Percentiles rank a stretch among this genome's conserved stretches.
Evolutionary conservation across 352 stramenopile genomes (phyloP).

Genomic region (Pythium apleroticum): DNA sequence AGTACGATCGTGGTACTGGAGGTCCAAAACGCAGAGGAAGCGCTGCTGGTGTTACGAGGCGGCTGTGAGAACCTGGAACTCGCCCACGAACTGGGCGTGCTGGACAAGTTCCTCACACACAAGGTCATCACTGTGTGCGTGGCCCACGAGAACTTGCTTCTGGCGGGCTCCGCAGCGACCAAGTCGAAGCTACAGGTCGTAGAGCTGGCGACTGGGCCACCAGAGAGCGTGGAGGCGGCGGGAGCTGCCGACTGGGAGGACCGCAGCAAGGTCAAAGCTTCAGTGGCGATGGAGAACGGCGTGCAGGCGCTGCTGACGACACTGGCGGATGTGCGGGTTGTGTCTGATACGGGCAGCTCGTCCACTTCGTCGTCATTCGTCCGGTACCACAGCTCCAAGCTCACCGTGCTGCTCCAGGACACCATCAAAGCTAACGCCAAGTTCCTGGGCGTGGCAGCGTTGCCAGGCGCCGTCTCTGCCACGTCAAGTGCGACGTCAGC

Average conservation of each 20-base stretch:
- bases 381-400: conserved; percentile 77
- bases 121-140: conserved; percentile 68
- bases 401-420: conserved; percentile 77
- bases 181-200: conserved; percentile 80
- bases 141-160: conserved; percentile 53
- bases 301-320: conserved; percentile 52
- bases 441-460: conserved; percentile 43
- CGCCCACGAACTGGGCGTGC: conserved; percentile 24
- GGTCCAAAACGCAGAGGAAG: conserved; percentile 62
- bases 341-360: background rate
- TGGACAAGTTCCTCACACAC: conserved; percentile 46
- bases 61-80: conserved; percentile 47
- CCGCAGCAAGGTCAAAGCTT: conserved; percentile 40
- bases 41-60: conserved; percentile 53
- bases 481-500: background rate
- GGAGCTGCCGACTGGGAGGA: conserved; percentile 18
- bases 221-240: background rate
- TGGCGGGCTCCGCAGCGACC: conserved; percentile 13
- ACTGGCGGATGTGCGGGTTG: conserved; percentile 50
- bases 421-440: conserved; percentile 64
- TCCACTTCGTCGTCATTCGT: conserved; percentile 36
- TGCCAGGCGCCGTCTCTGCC: conserved; percentile 24
- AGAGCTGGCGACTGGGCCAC: conserved; percentile 44
- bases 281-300: conserved; percentile 61
- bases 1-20: conserved; percentile 65